Conservation (phyloP, 2,329 filamentous ascomycete genomes). For the Verticillium isaacii region DNA sequence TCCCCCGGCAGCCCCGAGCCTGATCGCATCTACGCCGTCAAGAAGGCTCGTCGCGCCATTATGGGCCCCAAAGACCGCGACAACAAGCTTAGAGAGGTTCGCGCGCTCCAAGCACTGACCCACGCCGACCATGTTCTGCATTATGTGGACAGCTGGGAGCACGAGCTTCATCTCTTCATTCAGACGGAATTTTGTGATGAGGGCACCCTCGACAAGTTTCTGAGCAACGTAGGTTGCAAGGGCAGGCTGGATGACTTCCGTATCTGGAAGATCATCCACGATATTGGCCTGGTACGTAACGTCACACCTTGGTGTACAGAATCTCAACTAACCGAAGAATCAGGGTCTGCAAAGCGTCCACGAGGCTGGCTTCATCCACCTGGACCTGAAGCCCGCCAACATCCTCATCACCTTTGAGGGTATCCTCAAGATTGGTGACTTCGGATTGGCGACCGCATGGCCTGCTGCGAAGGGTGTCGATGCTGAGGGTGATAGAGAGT, state of each 20-base stretch:
- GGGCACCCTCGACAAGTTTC: constrained; percentile 81
- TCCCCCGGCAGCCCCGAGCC: constrained; percentile 49
- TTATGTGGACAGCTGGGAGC: constrained; percentile 84
- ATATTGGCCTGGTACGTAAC: constrained; percentile 69
- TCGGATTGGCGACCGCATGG: constrained; percentile 76
- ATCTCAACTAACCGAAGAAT: constrained; percentile 20
- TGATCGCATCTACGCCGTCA: constrained; percentile 78
- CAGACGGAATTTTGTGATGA: constrained; percentile 97
- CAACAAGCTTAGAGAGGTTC: constrained; percentile 78
- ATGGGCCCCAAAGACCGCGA: constrained; percentile 76
- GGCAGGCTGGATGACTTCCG: constrained; percentile 92
- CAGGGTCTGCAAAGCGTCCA: constrained; percentile 90
- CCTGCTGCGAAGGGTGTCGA: constrained; percentile 74
- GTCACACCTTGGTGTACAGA: background rate
- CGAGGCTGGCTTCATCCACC: constrained; percentile 77
- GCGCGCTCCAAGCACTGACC: constrained; percentile 69
- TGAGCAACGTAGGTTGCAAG: constrained; percentile 75
- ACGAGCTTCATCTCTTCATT: constrained; percentile 82
- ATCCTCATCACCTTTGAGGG: constrained; percentile 79
- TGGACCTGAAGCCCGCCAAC: constrained; percentile 83
- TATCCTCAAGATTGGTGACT: constrained; percentile 79
- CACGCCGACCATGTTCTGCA: constrained; percentile 82
- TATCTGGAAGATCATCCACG: constrained; percentile 96
- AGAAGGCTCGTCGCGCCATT: constrained; percentile 82
- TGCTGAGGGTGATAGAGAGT: constrained; percentile 91